Conservation (phyloP, 441 rosid genomes). For the Daphne laureola region DNA sequence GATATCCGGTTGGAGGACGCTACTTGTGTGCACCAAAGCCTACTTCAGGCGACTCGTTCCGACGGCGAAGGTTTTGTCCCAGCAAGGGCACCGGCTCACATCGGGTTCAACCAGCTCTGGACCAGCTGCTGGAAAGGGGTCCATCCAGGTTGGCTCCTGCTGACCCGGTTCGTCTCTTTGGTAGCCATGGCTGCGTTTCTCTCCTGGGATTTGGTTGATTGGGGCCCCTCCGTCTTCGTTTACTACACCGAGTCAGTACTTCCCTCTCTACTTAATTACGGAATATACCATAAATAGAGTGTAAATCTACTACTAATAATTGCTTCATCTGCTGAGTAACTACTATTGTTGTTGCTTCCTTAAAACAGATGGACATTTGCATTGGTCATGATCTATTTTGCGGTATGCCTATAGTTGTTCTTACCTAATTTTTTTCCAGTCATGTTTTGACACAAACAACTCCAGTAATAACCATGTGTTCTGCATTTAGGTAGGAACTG, state of each 20-base stretch:
- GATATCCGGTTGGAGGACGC: constrained; percentile 24
- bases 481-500: constrained; percentile 48
- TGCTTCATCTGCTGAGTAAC: background rate
- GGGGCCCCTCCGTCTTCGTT: constrained; percentile 52
- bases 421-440: background rate
- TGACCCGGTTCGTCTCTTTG: constrained; percentile 50
- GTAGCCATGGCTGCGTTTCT: constrained; percentile 44
- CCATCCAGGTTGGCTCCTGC: constrained; percentile 69
- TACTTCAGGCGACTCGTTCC: constrained; percentile 21
- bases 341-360: constrained; percentile 1
- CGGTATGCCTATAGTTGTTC: constrained; percentile 36
- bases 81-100: constrained; percentile 32
- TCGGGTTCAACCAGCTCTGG: constrained; percentile 55
- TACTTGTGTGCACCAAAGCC: constrained; percentile 34
- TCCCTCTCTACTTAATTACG: background rate
- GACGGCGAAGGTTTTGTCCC: constrained; percentile 23
- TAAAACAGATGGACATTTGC: constrained; percentile 78
- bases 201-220: constrained; percentile 51
- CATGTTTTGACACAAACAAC: background rate
- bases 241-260: constrained; percentile 77
- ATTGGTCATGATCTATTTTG: constrained; percentile 66
- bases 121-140: constrained; percentile 68
- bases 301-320: too few relatives aligned
- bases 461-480: background rate
- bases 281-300: background rate